phyloP scores from a whole-genome alignment of 2,329 filamentous ascomycete species.

The Fusarium burgessii region DNA sequence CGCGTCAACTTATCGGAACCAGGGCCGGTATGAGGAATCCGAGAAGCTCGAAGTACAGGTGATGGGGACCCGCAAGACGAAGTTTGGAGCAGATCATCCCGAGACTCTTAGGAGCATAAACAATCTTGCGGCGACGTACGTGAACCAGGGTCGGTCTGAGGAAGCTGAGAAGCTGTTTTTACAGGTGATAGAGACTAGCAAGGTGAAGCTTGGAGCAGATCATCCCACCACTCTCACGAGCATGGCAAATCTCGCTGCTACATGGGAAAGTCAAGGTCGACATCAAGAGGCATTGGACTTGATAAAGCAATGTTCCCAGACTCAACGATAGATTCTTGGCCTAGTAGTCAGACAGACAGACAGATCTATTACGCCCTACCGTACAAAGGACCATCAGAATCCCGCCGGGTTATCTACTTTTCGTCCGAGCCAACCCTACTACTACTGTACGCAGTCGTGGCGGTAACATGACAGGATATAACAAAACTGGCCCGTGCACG shows the following conservation, averaged over 20 bases:
- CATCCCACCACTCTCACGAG: background rate
- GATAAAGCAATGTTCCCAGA: too few relatives aligned
- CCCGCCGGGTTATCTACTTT: too few relatives aligned
- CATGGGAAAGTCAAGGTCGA: background rate
- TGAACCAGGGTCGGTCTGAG: too few relatives aligned
- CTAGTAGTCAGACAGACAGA: too few relatives aligned
- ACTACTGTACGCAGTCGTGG: background rate
- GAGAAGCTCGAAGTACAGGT: background rate
- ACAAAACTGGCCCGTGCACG: too few relatives aligned
- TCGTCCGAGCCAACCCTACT: too few relatives aligned
- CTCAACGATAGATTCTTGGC: too few relatives aligned
- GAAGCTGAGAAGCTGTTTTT: background rate
- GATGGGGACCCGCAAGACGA: background rate
- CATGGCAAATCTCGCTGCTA: background rate
- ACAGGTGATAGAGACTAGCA: background rate
- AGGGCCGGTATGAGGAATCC: background rate
- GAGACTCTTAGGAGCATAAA: background rate
- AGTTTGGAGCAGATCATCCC: background rate
- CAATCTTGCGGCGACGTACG: background rate
- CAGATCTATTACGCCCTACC: too few relatives aligned
- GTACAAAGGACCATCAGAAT: too few relatives aligned
- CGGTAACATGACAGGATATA: too few relatives aligned
- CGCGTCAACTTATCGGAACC: background rate
- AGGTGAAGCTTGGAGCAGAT: background rate
- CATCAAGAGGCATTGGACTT: too few relatives aligned